Evolutionary conservation across 1,139 yeast genomes (phyloP).

Genomic region (Taphrina communis): DNA sequence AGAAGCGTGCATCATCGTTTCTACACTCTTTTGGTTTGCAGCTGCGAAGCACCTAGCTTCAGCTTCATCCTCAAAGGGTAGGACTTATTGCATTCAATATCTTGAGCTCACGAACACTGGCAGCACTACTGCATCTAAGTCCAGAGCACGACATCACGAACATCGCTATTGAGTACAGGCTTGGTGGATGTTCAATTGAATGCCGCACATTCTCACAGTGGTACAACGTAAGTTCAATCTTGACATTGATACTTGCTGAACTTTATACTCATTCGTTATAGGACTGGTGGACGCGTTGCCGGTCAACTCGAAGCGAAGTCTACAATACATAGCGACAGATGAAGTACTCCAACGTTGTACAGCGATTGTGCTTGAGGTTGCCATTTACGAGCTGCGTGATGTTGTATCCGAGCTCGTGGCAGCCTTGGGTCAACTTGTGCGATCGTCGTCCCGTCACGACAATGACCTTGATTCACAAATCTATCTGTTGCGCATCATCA

Average conservation of each 20-base stretch:
- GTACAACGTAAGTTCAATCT: conserved; percentile 1
- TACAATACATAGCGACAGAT: conserved; percentile 9
- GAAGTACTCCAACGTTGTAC: conserved; percentile 1
- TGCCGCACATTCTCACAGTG: conserved; percentile 9
- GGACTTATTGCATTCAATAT: too few species aligned
- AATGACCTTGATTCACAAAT: conserved; percentile 9
- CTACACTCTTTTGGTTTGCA: too few species aligned
- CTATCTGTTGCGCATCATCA: conserved; percentile 5
- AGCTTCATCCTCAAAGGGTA: too few species aligned
- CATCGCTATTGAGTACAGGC: too few species aligned
- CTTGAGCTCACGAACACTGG: too few species aligned
- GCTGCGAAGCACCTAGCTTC: too few species aligned
- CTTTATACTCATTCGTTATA: neutral
- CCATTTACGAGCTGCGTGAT: conserved; percentile 10
- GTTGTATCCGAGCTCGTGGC: conserved; percentile 16
- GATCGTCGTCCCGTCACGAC: neutral
- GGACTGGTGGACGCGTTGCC: conserved; percentile 28
- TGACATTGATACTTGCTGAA: too few species aligned
- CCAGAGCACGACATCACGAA: neutral
- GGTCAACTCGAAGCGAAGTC: conserved; percentile 14
- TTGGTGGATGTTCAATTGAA: neutral
- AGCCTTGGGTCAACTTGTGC: conserved; percentile 5
- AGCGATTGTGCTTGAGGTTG: conserved; percentile 7
- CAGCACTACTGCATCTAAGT: neutral
- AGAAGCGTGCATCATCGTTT: too few species aligned